Evolutionary conservation across 2,329 filamentous ascomycete genomes (phyloP), one percentile per base, ranked within the genome.

Genomic region (Stagonosporopsis vannaccii): DNA sequence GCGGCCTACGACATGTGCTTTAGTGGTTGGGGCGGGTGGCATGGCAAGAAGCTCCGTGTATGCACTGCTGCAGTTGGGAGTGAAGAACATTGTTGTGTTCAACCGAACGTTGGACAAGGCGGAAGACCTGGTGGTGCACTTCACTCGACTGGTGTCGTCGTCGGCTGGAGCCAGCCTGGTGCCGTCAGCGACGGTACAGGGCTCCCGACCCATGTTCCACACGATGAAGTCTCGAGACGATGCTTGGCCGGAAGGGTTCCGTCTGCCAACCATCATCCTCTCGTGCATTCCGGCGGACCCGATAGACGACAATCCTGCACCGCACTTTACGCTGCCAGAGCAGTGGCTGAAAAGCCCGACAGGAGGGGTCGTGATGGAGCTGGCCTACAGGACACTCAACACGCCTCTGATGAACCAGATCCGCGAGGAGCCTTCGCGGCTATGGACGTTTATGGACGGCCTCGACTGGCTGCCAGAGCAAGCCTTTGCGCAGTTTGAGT

Each of bases 1-100:
- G 30, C 80, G 82, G 6, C 72, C 78, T 9, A 81, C 77, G 42
- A 82, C 79, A 1, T 82, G 82, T 4, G 83, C 79, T 13, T 71
- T 87, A 3, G 78, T 87, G 4, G 79, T 85, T 59, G 84, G 84
- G 9, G 83, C 84, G n/a, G 84, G 84, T 39, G 90, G 90, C 6
- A 93, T 93, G 90, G 90, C 89, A 8, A 83, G 90, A 57, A 89
- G 90, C 3, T 88, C 90, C 2, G 84, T 91, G 2, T 94, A 94
- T 65, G 87, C 90, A 1, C 87, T 94, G 84, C 81, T 93, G 22
- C 89, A 90, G 65, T 80, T 93, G 7, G 90, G 90, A 3, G 90
- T 92, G 44, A 85, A 86, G 57, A 90, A 90, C 61, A 89, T 94
- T 43, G 87, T 89, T 62, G 84, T 94, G 20, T 87, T 85, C 72